These are phyloP conservation scores for Spathaspora sp. DNA, from an alignment of 805 yeast species.

Conservation along the genomic window DNA sequence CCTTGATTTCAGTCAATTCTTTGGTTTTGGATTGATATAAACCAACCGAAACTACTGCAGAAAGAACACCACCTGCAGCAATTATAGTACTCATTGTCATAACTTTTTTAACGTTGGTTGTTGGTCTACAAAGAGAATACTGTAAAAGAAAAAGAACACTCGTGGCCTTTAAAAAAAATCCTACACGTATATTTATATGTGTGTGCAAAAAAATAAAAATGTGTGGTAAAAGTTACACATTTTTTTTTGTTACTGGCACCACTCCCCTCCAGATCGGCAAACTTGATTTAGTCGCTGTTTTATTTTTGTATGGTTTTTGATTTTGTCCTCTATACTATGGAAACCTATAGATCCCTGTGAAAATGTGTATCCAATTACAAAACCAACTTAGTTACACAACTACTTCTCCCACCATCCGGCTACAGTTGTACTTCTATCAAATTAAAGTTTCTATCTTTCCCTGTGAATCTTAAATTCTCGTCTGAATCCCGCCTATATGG, in stretches of 20 bases:
- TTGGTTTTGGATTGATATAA: constrained; percentile 1
- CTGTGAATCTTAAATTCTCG: not conserved
- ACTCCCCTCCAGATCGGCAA: too few species aligned
- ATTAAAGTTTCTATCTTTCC: too few species aligned
- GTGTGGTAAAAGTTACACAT: not conserved
- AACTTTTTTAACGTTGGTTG: not conserved
- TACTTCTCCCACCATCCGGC: too few species aligned
- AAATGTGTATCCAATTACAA: too few species aligned
- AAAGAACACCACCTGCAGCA: constrained; percentile 5
- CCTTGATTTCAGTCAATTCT: not conserved
- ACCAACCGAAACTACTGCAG: constrained; percentile 4
- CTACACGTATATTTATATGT: not conserved
- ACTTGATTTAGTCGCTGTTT: too few species aligned
- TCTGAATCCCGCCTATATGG: not conserved
- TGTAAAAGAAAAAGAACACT: not conserved
- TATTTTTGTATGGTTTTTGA: too few species aligned
- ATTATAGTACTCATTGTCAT: constrained; percentile 3
- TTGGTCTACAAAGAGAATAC: not conserved
- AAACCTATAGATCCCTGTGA: too few species aligned
- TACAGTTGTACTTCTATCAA: too few species aligned
- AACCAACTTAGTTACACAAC: too few species aligned
- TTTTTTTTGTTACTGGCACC: too few species aligned
- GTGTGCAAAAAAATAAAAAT: not conserved
- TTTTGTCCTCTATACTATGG: too few species aligned
- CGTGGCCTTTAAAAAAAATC: not conserved